Evolutionary conservation across 129 eudicot genomes (phyloP), one percentile per base, ranked within the genome.

Genomic region (Pittosporum tobira): DNA sequence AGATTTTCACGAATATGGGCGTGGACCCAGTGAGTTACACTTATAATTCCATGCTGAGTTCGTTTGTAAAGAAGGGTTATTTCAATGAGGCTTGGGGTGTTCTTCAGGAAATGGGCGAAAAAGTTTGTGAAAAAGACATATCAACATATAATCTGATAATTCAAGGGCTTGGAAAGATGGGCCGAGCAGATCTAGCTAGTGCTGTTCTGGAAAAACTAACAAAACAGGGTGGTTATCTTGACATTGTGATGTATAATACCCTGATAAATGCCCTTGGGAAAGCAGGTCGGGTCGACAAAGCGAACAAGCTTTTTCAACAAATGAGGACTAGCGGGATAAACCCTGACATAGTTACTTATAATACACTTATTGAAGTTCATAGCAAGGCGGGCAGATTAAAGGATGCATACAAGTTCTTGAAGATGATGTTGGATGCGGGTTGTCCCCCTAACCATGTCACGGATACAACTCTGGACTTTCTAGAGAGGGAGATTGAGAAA

Each of bases 391-490:
- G 95, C 48, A 63, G 74, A 61, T 46, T 85, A 34, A 82, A 83
- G 62, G 95, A 86, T 59, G 95, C 95, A 10, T 79, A 78, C 69
- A 70, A 68, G 57, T 75, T 73, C 51, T 66, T 90, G 68, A 83
- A 74, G 83, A 83, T 80, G 94, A 86, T 90, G 98, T 64, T 90
- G 78, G 88, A 80, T 73, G 88, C 89, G 1, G 89, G 95, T 42
- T 86, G 94, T 71, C 76, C 80, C 37, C 98, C 98, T 29, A 86
- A 90, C 69, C 94, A 90, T 61, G 95, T 90, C 47, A 90, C 98
- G 1, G 95, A 90, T 51, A 90, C 95, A 28, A 90, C 72, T 52
- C 61, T 90, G 59, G 95, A 83, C 66, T 80, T 69, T 63, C 77
- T 89, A 42, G 95, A 79, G 68, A 78, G 72, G 73, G 89, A 80